Base-by-base conservation (phyloP, 208 protist genomes). In the Trypanosoma grayi region DNA sequence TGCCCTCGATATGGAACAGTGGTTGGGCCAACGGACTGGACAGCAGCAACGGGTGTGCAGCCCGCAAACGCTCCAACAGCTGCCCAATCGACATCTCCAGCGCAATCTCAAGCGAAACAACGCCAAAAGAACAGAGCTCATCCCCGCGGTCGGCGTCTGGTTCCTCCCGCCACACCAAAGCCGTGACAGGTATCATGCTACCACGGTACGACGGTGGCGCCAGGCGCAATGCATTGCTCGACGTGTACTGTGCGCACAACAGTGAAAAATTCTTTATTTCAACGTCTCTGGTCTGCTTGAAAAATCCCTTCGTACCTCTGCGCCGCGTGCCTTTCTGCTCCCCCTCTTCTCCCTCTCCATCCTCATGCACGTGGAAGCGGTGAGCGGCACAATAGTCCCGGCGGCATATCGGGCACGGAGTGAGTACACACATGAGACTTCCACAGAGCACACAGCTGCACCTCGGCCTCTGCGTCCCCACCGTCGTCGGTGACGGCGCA, bases 331-430 rank as follows among this genome's bases (percentile, higher is more conserved):
- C 16, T 36, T n/a, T n/a, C 4, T 34, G 33, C 6, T 24, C 9
- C 48, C 31, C 5, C 14, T 11, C 44, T 14, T 16, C 18, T 20
- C 31, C 25, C 20, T 48, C 45, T 10, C n/a, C 27, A 40, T 71
- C 70, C 46, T 72, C 70, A 66, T 88, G 79, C 0, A 48, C 66
- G 43, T 92, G 81, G 48, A 88, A 92, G 44, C 81, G 81, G 57
- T 92, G 85, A 5, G 50, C 70, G 1, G 77, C 70, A 51, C 81
- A 88, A 57, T 72, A 88, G 27, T 60, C 28, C 24, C 74, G 54
- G 0, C 63, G 67, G 27, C 81, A 87, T 30, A 54, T 36, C 8
- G 34, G 43, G 58, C 85, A 88, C 39, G 80, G 75, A 8, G 43
- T 51, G 44, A 92, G 70, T 43, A 77, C 75, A 50, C 77, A 77